Conservation (phyloP, 441 rosid genomes). For the Corymbia calophylla region DNA sequence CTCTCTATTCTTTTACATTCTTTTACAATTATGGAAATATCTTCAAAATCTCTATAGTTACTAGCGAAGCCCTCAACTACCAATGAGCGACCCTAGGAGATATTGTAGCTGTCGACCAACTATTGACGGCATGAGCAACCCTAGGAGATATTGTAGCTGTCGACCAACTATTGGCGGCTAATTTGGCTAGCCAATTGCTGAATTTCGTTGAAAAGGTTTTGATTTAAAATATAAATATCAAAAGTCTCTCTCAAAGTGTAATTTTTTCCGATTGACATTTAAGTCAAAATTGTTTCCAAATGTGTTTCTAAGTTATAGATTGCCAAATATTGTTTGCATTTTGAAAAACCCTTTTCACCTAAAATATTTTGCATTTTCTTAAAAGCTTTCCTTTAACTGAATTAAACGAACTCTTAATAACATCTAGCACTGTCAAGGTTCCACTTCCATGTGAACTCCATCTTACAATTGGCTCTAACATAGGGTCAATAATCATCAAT, state of each 20-base stretch:
- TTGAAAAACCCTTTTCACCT: not conserved
- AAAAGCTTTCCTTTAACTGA: not conserved
- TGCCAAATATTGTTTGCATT: not conserved
- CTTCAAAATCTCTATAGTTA: not conserved
- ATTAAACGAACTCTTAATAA: not conserved
- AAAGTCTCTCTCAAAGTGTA: not conserved
- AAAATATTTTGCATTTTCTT: not conserved
- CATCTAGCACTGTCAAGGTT: not conserved
- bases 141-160: too few species aligned
- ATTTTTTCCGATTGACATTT: too few species aligned
- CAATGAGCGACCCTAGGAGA: not conserved
- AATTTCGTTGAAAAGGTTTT: too few species aligned
- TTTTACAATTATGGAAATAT: too few species aligned
- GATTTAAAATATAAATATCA: too few species aligned
- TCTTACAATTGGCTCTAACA: not conserved
- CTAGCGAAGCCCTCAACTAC: not conserved
- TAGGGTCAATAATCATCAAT: not conserved
- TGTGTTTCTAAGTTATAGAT: too few species aligned
- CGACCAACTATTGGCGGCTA: rapidly evolving
- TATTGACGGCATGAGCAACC: too few species aligned
- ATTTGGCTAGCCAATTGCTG: not conserved
- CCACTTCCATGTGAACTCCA: not conserved
- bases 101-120: too few species aligned
- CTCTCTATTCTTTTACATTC: too few species aligned
- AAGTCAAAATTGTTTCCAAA: not conserved